These are phyloP conservation scores for Calonectria crousiana DNA, from an alignment of 2,329 filamentous ascomycete species.

Conservation along the genomic window DNA sequence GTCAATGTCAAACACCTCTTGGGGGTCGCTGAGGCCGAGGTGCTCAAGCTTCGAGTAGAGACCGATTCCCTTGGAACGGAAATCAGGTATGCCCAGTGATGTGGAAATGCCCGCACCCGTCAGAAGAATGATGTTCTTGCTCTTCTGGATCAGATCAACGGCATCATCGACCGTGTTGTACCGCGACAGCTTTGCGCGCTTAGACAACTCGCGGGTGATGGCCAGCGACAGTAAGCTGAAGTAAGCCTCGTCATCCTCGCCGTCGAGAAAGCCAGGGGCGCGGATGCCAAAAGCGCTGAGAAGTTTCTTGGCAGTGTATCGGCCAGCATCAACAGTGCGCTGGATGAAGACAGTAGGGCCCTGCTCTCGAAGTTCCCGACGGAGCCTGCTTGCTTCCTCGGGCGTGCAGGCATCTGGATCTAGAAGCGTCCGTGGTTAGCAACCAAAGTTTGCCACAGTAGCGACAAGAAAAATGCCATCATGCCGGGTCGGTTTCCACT, in stretches of 20 bases:
- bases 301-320: constrained; percentile 83
- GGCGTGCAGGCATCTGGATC: constrained; percentile 70
- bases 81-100: constrained; percentile 95
- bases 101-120: constrained; percentile 98
- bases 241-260: constrained; percentile 75
- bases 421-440: constrained; percentile 28
- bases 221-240: constrained; percentile 81
- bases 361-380: constrained; percentile 78
- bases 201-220: constrained; percentile 83
- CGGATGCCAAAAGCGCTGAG: constrained; percentile 87
- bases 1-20: constrained; percentile 94
- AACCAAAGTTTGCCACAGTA: constrained; percentile 16
- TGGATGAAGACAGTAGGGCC: constrained; percentile 84
- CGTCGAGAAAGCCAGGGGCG: constrained; percentile 80
- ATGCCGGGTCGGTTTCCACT: background rate
- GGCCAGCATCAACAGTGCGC: constrained; percentile 75
- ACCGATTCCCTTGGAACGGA: constrained; percentile 91
- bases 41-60: constrained; percentile 88
- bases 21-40: constrained; percentile 83
- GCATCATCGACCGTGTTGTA: constrained; percentile 93
- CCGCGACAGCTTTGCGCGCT: constrained; percentile 80
- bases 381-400: constrained; percentile 76
- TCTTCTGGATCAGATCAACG: constrained; percentile 78
- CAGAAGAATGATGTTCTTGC: constrained; percentile 89
- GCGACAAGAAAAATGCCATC: constrained; percentile 1